Evolutionary conservation across 164 flowering plant species (phyloP), one percentile per base, ranked within the genome.

Genomic region (Akebia trifoliata): DNA sequence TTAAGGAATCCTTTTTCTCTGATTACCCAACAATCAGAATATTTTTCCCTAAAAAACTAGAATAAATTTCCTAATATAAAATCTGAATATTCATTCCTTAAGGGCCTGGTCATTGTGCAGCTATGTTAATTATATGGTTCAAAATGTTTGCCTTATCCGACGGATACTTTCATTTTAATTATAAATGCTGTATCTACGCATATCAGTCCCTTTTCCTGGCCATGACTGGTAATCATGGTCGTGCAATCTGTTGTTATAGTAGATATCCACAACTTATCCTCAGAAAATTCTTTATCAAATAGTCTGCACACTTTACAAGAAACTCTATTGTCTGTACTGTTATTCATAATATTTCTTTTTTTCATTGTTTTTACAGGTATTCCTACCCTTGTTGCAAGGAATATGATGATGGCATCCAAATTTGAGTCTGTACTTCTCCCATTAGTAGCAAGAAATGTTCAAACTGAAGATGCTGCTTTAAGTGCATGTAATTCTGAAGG

Each of bases 371-470:
- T 32, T 57, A 43, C 69, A 92, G 98, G 98, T 52, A 83, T 92
- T 68, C 98, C 98, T 35, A 71, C 87, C 4, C 80, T 92, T 65
- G 91, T 92, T 44, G 98, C 98, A 14, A 82, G 98, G 62, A 84
- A 74, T 66, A 81, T 83, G 57, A 78, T 92, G 93, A 73, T 76
- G 77, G 90, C 72, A 63, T 80, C 96, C 31, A 84, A 63, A 44
- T 67, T 83, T 54, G 81, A 82, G 7, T 82, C 90, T 17, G 78
- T 85, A 1, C 38, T 82, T 64, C 93, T 92, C 32, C 98, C 98
- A 46, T 57, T 92, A 65, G 93, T 92, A 3, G 98, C 77, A 44
- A 82, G 84, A 69, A 70, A 31, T 44, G 96, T 89, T 49, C 76
- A 82, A 52, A 69, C 81, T 39, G 43, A 63, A 31, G 61, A 66